phyloP scores from a whole-genome alignment of 2,329 filamentous ascomycete genomes.

The Claviceps sp. region DNA sequence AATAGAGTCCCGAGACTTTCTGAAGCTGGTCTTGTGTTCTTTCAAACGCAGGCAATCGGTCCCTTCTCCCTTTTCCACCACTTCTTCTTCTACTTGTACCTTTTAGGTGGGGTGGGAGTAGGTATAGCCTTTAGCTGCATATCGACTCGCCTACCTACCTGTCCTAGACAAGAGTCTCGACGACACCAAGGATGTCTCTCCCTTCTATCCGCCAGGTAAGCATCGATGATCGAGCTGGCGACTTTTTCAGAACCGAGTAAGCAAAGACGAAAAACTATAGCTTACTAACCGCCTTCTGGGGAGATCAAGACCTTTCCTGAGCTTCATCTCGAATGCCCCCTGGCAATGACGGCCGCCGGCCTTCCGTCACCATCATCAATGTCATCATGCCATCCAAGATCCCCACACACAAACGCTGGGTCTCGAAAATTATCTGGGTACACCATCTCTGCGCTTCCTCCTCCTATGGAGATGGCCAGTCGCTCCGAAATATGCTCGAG shows the following conservation, averaged over 20 bases:
- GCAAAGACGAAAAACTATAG: background rate
- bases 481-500: slow-evolving; percentile 22
- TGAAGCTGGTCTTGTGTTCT: background rate
- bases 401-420: background rate
- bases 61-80: background rate
- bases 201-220: slow-evolving; percentile 41
- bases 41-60: background rate
- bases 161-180: slow-evolving; percentile 12
- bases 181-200: slow-evolving; percentile 24
- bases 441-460: slow-evolving; percentile 16
- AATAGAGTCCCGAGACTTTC: background rate
- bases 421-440: slow-evolving; percentile 30
- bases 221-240: background rate
- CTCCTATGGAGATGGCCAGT: slow-evolving; percentile 21
- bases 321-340: slow-evolving; percentile 18
- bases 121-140: slow-evolving; percentile 25
- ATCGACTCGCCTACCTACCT: slow-evolving; percentile 15
- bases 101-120: slow-evolving; percentile 20
- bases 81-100: background rate
- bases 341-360: background rate
- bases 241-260: background rate
- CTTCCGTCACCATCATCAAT: background rate
- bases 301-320: slow-evolving; percentile 31
- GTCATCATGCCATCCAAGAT: background rate
- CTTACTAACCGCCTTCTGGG: background rate